A percentile compares a stretch with the other conserved stretches of the same genome.
These are phyloP conservation scores for Russula foetens DNA, from an alignment of 768 basidiomycete genomes.

Conservation along the genomic window DNA sequence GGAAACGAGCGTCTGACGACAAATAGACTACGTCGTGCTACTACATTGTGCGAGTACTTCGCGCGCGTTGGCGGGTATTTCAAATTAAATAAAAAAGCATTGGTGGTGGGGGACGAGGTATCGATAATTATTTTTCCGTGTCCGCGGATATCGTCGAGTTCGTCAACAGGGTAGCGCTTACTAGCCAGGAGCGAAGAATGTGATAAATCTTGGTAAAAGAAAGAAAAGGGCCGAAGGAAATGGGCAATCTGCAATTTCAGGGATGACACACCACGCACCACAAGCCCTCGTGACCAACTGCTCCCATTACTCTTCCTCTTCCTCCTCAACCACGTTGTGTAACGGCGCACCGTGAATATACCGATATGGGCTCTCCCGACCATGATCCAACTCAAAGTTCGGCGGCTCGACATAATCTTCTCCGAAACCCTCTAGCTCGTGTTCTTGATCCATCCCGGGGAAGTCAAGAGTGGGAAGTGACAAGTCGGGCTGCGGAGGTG, in stretches of 20 bases:
- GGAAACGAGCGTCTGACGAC: too few relatives aligned
- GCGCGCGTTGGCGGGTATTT: neutral
- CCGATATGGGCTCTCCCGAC: too few relatives aligned
- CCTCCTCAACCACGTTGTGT: too few relatives aligned
- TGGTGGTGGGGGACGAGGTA: neutral
- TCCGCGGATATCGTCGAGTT: too few relatives aligned
- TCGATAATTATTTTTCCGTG: neutral
- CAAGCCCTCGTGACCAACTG: neutral
- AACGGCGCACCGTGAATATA: too few relatives aligned
- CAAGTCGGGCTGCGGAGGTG: slow-evolving; percentile 11
- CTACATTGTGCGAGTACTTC: neutral
- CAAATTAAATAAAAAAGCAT: neutral
- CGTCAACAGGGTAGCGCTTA: too few relatives aligned
- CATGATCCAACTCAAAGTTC: slow-evolving; percentile 45
- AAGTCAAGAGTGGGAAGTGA: neutral
- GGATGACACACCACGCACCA: neutral
- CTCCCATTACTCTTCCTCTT: slow-evolving; percentile 44
- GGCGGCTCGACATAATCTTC: slow-evolving; percentile 31
- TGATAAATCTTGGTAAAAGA: neutral
- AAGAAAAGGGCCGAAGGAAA: neutral
- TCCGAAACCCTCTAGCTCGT: slow-evolving; percentile 18
- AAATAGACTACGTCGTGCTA: too few relatives aligned
- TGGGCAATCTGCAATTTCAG: too few relatives aligned
- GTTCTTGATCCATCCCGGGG: neutral
- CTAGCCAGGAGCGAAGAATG: too few relatives aligned